Evolutionary conservation across 2,329 filamentous ascomycete species (phyloP).

Genomic region (Xylaria sp.): DNA sequence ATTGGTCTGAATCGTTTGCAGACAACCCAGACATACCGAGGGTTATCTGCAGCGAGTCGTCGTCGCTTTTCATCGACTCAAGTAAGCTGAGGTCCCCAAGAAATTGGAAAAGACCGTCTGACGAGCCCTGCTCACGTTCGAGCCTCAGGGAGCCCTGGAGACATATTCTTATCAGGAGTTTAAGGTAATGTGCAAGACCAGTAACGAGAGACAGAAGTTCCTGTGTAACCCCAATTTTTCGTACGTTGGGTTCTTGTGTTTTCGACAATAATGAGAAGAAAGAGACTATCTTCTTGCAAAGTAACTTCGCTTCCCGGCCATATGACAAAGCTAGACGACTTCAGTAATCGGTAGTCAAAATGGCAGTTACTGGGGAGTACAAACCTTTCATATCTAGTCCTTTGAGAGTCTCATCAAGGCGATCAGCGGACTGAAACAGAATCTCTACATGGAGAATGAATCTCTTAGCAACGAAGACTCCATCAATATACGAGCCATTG

Average conservation of each 20-base stretch:
- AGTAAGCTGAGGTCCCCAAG: constrained; percentile 83
- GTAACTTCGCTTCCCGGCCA: constrained; percentile 91
- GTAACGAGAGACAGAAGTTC: constrained; percentile 98
- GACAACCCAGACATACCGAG: constrained; percentile 70
- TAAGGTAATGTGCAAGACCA: constrained; percentile 94
- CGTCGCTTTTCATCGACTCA: constrained; percentile 76
- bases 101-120: constrained; percentile 80
- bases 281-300: constrained; percentile 99
- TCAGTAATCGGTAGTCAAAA: constrained; percentile 31
- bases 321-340: constrained; percentile 75
- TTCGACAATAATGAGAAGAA: constrained; percentile 96
- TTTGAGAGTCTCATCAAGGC: constrained; percentile 76
- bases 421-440: constrained; percentile 86
- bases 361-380: constrained; percentile 33
- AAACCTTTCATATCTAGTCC: constrained; percentile 76
- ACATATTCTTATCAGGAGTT: constrained; percentile 95
- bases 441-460: constrained; percentile 98
- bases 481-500: constrained; percentile 95
- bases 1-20: constrained; percentile 83
- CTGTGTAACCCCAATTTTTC: constrained; percentile 94
- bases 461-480: constrained; percentile 90
- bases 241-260: constrained; percentile 86
- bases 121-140: constrained; percentile 78
- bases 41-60: constrained; percentile 70
- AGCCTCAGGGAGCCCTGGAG: constrained; percentile 90